Conservation (phyloP, 139 green algal species). For the Micractinium conductrix region DNA sequence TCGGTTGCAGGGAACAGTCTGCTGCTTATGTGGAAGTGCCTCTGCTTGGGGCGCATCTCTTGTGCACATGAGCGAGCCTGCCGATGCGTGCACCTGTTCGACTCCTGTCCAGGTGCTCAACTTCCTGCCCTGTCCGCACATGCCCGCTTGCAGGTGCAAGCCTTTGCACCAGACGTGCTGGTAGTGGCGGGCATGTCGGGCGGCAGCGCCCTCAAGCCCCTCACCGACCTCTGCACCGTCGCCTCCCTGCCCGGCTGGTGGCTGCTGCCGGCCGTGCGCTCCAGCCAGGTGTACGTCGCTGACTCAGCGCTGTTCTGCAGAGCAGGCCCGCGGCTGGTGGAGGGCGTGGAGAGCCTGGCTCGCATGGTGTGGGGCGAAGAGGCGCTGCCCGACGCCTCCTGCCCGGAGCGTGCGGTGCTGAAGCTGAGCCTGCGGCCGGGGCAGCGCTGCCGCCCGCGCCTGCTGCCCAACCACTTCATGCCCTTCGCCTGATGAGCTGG, state of each 20-base stretch:
- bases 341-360: slow-evolving; percentile 87
- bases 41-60: not conserved
- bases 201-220: slow-evolving; percentile 14
- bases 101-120: not conserved
- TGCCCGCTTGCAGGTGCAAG: slow-evolving; percentile 49
- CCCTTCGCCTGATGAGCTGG: slow-evolving; percentile 38
- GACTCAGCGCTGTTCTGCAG: slow-evolving; percentile 67
- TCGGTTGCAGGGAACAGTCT: not conserved
- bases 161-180: slow-evolving; percentile 80
- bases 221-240: slow-evolving; percentile 63
- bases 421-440: slow-evolving; percentile 79
- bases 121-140: not conserved
- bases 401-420: slow-evolving; percentile 50
- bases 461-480: slow-evolving; percentile 81
- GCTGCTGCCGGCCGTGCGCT: slow-evolving; percentile 83
- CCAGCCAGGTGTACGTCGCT: slow-evolving; percentile 78
- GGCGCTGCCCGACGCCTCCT: slow-evolving; percentile 45
- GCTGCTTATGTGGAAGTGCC: not conserved
- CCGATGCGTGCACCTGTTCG: no score
- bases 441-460: slow-evolving; percentile 76
- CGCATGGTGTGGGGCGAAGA: slow-evolving; percentile 74
- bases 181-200: slow-evolving; percentile 45
- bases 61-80: not conserved
- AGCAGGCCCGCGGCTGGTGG: slow-evolving; percentile 78
- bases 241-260: slow-evolving; percentile 88